Evolutionary conservation across 2,329 filamentous ascomycete genomes (phyloP), one percentile per base, ranked within the genome.

Genomic region (Penicillium corylophilum): DNA sequence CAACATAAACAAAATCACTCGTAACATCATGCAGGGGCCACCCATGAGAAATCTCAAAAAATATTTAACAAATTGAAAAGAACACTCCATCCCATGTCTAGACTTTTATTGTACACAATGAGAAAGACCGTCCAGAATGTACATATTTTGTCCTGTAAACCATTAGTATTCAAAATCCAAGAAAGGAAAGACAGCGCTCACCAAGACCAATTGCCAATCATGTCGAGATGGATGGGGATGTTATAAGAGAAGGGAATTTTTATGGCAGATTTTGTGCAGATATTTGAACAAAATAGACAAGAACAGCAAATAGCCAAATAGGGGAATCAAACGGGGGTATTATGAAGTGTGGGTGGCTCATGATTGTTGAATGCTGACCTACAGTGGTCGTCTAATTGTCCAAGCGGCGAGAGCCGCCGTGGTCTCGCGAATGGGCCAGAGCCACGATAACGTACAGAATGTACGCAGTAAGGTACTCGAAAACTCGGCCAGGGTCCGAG

Each of bases 381-480:
- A 40, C n/a, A n/a, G 12, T 7, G 8, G 6, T 36, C 24, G 10
- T 29, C 40, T 15, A 50, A 29, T 36, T 33, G n/a, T 18, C 26
- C 47, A 39, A 47, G 22, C 36, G 39, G 22, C 36, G 39, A 1
- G 38, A 22, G 5, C 23, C 5, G n/a, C 13, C 31, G 16, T 46
- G 15, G 20, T 46, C 50, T 26, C 29, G 15, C 22, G 49, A 51
- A 5, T 39, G 43, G 13, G 39, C 44, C 16, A 48, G 35, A 5
- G 42, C 33, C 28, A 51, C 29, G 1, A 57, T 48, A 18, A 55
- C 40, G 22, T 39, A 57, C 12, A 55, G 6, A 4, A 55, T 46
- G 16, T 55, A 52, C 24, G 24, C 23, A 9, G 49, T 40, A 5
- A 57, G 41, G 7, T 50, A 48, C 10, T 48, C 36, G 5, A 48